Percentiles rank a stretch among this genome's conserved stretches.
These are phyloP conservation scores for Nitzschia sp. DNA, from an alignment of 108 stramenopile genomes.

Conservation along the genomic window DNA sequence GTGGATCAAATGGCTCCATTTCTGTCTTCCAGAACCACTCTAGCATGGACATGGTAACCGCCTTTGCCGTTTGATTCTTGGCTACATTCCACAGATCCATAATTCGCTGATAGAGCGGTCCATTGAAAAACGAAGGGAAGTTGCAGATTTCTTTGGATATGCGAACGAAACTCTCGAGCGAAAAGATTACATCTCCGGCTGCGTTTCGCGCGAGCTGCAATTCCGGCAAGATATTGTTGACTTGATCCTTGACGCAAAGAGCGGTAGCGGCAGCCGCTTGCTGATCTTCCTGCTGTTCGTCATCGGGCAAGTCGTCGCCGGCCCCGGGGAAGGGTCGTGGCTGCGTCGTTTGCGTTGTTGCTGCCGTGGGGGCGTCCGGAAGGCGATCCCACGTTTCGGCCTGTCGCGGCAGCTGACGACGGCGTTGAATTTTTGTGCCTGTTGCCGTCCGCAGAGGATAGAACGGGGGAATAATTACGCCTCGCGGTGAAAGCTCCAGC, in stretches of 20 bases:
- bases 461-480: conserved; percentile 45
- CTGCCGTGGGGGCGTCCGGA: background rate
- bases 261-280: background rate
- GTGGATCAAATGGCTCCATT: conserved; percentile 92
- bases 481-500: background rate
- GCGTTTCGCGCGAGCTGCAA: background rate
- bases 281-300: conserved; percentile 18
- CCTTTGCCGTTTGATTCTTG: background rate
- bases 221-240: conserved; percentile 9
- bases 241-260: conserved; percentile 30
- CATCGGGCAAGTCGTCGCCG: conserved; percentile 18
- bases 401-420: conserved; percentile 46
- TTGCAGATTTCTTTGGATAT: conserved; percentile 92
- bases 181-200: conserved; percentile 28
- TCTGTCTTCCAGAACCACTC: conserved; percentile 84
- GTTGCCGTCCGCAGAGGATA: conserved; percentile 31
- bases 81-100: conserved; percentile 57
- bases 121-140: conserved; percentile 94
- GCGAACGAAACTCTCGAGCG: conserved; percentile 80
- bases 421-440: conserved; percentile 30
- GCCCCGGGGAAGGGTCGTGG: background rate
- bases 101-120: conserved; percentile 83
- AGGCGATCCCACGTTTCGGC: conserved; percentile 46
- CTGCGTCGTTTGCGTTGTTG: background rate
- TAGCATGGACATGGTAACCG: conserved; percentile 68